Evolutionary conservation across 2,329 filamentous ascomycete species (phyloP).

Genomic region (Aspergillus sp.): DNA sequence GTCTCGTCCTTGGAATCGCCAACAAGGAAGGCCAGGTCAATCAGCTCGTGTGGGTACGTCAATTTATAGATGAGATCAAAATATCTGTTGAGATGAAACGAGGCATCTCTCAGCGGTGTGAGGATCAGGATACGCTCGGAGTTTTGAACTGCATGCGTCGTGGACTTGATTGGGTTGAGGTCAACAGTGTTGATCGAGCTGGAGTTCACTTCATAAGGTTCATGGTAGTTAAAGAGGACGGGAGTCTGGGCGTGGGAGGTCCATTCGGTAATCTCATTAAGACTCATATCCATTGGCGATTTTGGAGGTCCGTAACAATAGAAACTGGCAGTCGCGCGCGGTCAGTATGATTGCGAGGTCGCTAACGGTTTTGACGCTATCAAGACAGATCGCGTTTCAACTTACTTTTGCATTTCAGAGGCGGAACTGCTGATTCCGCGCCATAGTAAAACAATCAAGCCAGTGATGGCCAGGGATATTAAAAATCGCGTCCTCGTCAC

Average conservation of each 20-base stretch:
- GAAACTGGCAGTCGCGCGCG: conserved; percentile 60
- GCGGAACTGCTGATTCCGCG: conserved; percentile 77
- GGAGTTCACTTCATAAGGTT: conserved; percentile 79
- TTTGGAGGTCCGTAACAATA: conserved; percentile 96
- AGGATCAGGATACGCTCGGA: conserved; percentile 87
- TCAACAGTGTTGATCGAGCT: conserved; percentile 76
- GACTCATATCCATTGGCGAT: conserved; percentile 91
- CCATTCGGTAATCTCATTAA: conserved; percentile 90
- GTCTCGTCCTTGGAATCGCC: conserved; percentile 92
- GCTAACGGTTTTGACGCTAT: background rate
- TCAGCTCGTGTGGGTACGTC: conserved; percentile 91
- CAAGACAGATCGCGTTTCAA: conserved; percentile 2
- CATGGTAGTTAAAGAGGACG: conserved; percentile 94
- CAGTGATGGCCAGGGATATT: conserved; percentile 67
- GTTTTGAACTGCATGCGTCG: conserved; percentile 73
- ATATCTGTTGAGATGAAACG: conserved; percentile 78
- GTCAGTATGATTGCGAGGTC: conserved; percentile 8
- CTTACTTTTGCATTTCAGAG: conserved; percentile 87
- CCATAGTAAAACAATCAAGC: conserved; percentile 80
- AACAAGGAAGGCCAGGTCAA: conserved; percentile 92
- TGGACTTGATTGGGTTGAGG: conserved; percentile 82
- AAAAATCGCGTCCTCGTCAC: conserved; percentile 77
- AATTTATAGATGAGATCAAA: conserved; percentile 89
- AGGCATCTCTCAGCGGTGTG: conserved; percentile 88
- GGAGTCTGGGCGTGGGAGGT: conserved; percentile 85